Percentiles rank a stretch among this genome's conserved stretches.
Conservation (phyloP, 768 basidiomycete species). For the Lactarius pseudohatsudake region DNA sequence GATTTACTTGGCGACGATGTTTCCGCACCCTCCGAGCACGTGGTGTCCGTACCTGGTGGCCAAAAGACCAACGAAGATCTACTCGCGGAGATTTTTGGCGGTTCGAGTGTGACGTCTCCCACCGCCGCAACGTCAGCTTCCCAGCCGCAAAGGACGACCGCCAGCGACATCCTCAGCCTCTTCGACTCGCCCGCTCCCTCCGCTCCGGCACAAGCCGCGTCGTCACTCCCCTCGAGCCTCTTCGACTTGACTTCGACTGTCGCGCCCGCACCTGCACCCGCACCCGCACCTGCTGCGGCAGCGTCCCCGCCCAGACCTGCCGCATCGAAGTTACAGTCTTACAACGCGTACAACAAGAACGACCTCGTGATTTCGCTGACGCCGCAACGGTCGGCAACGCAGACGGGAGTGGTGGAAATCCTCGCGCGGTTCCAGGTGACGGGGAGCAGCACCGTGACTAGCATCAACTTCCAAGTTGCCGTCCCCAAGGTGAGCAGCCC, state of each 20-base stretch:
- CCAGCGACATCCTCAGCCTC: constrained; percentile 90
- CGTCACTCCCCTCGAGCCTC: constrained; percentile 24
- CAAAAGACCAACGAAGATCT: constrained; percentile 77
- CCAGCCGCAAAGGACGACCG: constrained; percentile 51
- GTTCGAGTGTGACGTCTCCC: constrained; percentile 40
- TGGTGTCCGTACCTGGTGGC: constrained; percentile 43
- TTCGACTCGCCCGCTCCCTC: constrained; percentile 56
- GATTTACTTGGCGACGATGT: constrained; percentile 86
- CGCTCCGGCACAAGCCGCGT: constrained; percentile 37
- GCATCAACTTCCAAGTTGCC: constrained; percentile 93
- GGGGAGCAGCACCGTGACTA: constrained; percentile 51
- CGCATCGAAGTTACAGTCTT: constrained; percentile 60
- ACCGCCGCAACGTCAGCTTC: constrained; percentile 38
- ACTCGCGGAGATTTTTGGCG: constrained; percentile 90
- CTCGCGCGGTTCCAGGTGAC: constrained; percentile 81
- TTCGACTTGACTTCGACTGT: constrained; percentile 31
- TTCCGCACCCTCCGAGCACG: constrained; percentile 37
- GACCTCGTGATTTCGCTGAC: constrained; percentile 86
- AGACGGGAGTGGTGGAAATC: constrained; percentile 90
- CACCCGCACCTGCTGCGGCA: constrained; percentile 39
- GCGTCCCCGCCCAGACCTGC: constrained; percentile 39
- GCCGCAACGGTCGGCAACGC: constrained; percentile 74
- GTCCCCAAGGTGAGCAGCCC: constrained; percentile 76
- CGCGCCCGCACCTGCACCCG: constrained; percentile 22
- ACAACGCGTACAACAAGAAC: constrained; percentile 91